These are phyloP conservation scores for Aspergillus udagawae DNA, from an alignment of 2,329 filamentous ascomycete genomes.

Conservation along the genomic window DNA sequence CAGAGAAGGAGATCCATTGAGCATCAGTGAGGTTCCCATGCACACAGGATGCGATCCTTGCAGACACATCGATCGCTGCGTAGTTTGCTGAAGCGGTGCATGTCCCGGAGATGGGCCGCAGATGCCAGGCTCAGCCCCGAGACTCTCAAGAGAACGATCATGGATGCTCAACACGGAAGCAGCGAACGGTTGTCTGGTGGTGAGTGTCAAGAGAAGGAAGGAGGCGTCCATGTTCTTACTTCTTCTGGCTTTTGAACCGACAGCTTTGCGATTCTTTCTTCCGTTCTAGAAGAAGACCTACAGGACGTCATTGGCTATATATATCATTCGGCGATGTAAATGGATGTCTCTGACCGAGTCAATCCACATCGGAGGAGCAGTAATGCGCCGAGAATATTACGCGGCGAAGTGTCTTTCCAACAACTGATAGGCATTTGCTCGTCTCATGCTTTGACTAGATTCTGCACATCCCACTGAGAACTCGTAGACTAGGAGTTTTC, in stretches of 20 bases:
- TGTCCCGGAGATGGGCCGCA: neutral
- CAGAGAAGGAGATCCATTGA: conserved; percentile 24
- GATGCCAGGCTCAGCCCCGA: neutral
- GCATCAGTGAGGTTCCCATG: neutral
- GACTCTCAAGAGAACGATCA: neutral
- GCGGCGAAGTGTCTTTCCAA: neutral
- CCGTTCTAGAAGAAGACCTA: neutral
- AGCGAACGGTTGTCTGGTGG: neutral
- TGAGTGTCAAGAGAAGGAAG: neutral
- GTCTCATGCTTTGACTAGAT: neutral
- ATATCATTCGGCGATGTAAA: neutral
- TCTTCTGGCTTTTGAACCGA: neutral
- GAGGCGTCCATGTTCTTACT: neutral
- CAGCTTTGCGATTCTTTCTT: neutral
- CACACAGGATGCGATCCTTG: neutral
- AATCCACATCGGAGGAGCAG: neutral
- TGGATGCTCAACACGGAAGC: neutral
- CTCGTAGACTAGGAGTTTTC: neutral
- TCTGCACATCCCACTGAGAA: neutral
- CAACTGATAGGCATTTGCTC: neutral
- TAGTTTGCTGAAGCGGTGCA: neutral
- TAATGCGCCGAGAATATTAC: neutral
- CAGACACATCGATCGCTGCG: neutral
- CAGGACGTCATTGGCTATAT: neutral
- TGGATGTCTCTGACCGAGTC: neutral